These are phyloP conservation scores for Russula vinacea DNA, from an alignment of 768 basidiomycete genomes.

Conservation along the genomic window DNA sequence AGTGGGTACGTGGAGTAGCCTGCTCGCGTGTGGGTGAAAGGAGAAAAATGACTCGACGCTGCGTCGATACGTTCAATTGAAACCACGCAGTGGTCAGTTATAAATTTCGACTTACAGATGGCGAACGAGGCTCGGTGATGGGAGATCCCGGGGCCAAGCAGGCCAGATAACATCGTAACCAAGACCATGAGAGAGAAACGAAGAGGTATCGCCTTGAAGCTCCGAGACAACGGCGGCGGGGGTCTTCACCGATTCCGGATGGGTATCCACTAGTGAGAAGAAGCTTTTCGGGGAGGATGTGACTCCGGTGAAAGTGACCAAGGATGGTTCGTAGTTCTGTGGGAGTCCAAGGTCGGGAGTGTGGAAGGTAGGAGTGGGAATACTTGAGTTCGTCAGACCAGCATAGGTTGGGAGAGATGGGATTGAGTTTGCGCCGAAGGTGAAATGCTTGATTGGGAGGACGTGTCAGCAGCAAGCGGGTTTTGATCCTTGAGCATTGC, in stretches of 20 bases:
- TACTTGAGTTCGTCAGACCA: slow-evolving; percentile 1
- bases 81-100: neutral
- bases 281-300: neutral
- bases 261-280: slow-evolving; percentile 2
- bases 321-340: slow-evolving; percentile 8
- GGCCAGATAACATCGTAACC: slow-evolving; percentile 27
- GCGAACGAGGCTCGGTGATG: slow-evolving; percentile 56
- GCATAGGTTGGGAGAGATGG: slow-evolving; percentile 8
- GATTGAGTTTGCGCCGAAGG: slow-evolving; percentile 11
- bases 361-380: slow-evolving; percentile 2
- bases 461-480: neutral
- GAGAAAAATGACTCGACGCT: slow-evolving; percentile 79
- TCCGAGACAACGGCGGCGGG: neutral
- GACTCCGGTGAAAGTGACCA: slow-evolving; percentile 1
- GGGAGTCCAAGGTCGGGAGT: slow-evolving; percentile 8
- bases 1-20: slow-evolving; percentile 62
- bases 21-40: slow-evolving; percentile 69
- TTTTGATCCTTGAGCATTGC: slow-evolving; percentile 46
- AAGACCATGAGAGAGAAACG: slow-evolving; percentile 5
- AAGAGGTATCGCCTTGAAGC: neutral
- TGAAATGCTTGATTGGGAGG: slow-evolving; percentile 14
- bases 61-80: slow-evolving; percentile 3
- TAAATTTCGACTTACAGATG: slow-evolving; percentile 52
- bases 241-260: slow-evolving; percentile 4
- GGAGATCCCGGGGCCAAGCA: slow-evolving; percentile 59